phyloP scores from a whole-genome alignment of 2,329 filamentous ascomycete species.

The Exophiala bonariae region DNA sequence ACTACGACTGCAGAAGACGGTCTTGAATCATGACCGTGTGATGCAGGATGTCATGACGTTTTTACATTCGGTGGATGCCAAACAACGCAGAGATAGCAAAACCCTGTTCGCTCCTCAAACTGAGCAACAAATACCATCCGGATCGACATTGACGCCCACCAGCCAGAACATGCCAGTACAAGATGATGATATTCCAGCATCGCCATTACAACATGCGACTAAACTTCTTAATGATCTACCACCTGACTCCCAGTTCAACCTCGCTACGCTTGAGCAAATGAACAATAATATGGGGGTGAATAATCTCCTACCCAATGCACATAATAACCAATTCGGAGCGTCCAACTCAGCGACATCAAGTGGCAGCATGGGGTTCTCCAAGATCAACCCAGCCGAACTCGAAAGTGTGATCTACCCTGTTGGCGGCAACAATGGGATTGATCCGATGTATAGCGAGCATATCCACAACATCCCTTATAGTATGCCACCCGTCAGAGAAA shows the following conservation, averaged over 20 bases:
- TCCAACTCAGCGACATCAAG: constrained; percentile 48
- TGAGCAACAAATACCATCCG: constrained; percentile 38
- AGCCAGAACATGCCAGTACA: constrained; percentile 43
- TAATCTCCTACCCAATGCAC: constrained; percentile 35
- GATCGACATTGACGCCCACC: constrained; percentile 44
- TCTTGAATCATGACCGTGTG: constrained; percentile 69
- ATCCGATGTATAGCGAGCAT: constrained; percentile 91
- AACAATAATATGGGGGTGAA: constrained; percentile 35
- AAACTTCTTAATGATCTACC: constrained; percentile 67
- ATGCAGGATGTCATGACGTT: constrained; percentile 72
- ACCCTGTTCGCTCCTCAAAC: constrained; percentile 40
- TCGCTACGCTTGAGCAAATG: constrained; percentile 65
- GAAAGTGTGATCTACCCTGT: constrained; percentile 85
- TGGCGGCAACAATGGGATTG: constrained; percentile 85
- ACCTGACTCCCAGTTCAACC: constrained; percentile 64
- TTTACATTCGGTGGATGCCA: constrained; percentile 63
- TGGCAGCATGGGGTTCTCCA: constrained; percentile 50
- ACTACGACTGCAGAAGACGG: constrained; percentile 67
- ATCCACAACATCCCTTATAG: constrained; percentile 92
- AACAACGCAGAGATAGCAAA: constrained; percentile 63
- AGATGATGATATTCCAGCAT: constrained; percentile 63
- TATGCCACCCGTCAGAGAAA: constrained; percentile 49
- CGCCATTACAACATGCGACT: constrained; percentile 66
- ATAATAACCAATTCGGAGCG: constrained; percentile 51
- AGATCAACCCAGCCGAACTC: constrained; percentile 55